Evolutionary conservation across 352 stramenopile species (phyloP).

Genomic region (Pythium rhizo-oryzae): DNA sequence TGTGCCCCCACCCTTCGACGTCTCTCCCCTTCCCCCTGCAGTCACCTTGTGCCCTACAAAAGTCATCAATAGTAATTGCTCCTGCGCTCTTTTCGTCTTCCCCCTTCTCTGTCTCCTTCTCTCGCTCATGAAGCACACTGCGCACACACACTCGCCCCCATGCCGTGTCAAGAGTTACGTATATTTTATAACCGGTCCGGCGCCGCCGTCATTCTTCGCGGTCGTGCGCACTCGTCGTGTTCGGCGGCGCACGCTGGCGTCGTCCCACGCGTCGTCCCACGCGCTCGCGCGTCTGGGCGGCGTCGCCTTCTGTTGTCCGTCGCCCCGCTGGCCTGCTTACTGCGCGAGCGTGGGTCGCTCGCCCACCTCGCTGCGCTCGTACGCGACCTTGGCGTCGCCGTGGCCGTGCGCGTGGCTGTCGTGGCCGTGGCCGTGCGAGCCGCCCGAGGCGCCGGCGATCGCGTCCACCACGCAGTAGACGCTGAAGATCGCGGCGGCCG

Average conservation of each 20-base stretch:
- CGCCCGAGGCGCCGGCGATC: slow-evolving; percentile 42
- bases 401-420: slow-evolving; percentile 30
- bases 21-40: neutral
- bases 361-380: slow-evolving; percentile 59
- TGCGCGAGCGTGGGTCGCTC: slow-evolving; percentile 53
- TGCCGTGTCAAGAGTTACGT: slow-evolving; percentile 15
- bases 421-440: slow-evolving; percentile 32
- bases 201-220: neutral
- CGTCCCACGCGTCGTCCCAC: neutral
- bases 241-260: neutral
- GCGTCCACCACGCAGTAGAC: slow-evolving; percentile 77
- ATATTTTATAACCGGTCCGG: slow-evolving; percentile 24
- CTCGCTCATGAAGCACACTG: too few relatives aligned
- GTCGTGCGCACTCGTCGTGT: neutral
- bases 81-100: neutral
- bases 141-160: neutral
- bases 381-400: slow-evolving; percentile 49
- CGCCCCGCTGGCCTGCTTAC: slow-evolving; percentile 19
- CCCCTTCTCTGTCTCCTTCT: neutral
- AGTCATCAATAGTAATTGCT: neutral
- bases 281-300: neutral
- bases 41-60: slow-evolving; percentile 1
- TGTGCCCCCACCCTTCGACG: neutral
- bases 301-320: neutral
- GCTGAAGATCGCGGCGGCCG: slow-evolving; percentile 77